A percentile compares a stretch with the other conserved stretches of the same genome.
Conservation (phyloP, 1,284 basidiomycete genomes). For the Pisolithus thermaeus region DNA sequence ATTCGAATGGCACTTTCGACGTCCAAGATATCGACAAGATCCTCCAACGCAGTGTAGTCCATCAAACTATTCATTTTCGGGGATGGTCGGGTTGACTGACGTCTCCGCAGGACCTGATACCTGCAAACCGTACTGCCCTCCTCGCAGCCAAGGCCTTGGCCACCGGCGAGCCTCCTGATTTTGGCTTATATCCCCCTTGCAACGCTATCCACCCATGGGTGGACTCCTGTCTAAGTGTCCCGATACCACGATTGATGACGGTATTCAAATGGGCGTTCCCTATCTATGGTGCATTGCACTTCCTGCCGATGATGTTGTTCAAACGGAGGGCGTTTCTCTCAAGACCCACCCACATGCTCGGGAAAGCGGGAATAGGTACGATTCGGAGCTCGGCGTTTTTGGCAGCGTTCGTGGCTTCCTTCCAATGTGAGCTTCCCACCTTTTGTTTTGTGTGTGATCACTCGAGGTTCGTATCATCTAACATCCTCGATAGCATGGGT, state of each 20-base stretch:
- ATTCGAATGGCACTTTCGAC: constrained; percentile 54
- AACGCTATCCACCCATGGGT: constrained; percentile 78
- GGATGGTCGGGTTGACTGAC: constrained; percentile 8
- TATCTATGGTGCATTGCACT: constrained; percentile 85
- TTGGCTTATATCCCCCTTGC: constrained; percentile 58
- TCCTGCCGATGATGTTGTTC: constrained; percentile 82
- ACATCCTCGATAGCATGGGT: constrained; percentile 48
- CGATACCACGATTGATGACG: constrained; percentile 69
- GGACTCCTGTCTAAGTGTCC: constrained; percentile 63
- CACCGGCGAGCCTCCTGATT: constrained; percentile 31
- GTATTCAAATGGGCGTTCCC: constrained; percentile 86
- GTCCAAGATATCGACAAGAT: constrained; percentile 51
- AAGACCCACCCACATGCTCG: constrained; percentile 60
- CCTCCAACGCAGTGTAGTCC: constrained; percentile 43
- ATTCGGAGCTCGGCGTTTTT: constrained; percentile 86
- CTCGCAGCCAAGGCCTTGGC: constrained; percentile 31
- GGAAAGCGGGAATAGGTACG: constrained; percentile 68
- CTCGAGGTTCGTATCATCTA: not conserved
- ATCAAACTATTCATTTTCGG: constrained; percentile 1
- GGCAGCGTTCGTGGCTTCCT: constrained; percentile 79
- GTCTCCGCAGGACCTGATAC: constrained; percentile 34
- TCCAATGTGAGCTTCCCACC: constrained; percentile 56
- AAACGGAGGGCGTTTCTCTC: constrained; percentile 57
- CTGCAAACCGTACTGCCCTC: constrained; percentile 36
- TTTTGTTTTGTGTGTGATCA: not conserved